Percentiles rank a stretch among this genome's conserved stretches.
These are phyloP conservation scores for Agaricales sp. DNA, from an alignment of 1,284 basidiomycete genomes.

Conservation along the genomic window DNA sequence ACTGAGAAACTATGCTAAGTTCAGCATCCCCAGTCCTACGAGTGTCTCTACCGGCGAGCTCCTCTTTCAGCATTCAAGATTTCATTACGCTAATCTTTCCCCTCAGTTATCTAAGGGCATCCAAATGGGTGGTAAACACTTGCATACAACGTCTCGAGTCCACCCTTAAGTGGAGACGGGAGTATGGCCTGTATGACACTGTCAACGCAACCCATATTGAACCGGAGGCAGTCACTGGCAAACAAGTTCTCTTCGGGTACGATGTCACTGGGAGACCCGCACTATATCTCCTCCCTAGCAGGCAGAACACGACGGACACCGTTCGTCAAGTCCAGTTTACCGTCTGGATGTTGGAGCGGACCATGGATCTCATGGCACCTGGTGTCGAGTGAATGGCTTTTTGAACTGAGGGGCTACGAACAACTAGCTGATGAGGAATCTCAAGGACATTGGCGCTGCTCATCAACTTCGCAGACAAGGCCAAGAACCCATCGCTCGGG, in stretches of 20 bases:
- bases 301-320: conserved; percentile 75
- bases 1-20: conserved; percentile 62
- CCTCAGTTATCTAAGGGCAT: conserved; percentile 54
- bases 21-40: conserved; percentile 7
- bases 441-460: conserved; percentile 60
- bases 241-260: conserved; percentile 68
- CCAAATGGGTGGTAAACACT: conserved; percentile 50
- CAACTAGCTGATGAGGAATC: conserved; percentile 3
- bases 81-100: not conserved
- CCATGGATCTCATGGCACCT: conserved; percentile 64
- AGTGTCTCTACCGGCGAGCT: not conserved
- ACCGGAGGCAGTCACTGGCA: conserved; percentile 68
- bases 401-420: not conserved
- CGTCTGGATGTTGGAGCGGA: conserved; percentile 66
- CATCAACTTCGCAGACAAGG: conserved; percentile 76
- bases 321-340: conserved; percentile 67
- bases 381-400: conserved; percentile 56
- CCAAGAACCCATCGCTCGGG: conserved; percentile 62
- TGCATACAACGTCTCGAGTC: conserved; percentile 51
- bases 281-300: conserved; percentile 72
- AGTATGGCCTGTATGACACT: conserved; percentile 55
- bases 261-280: conserved; percentile 60
- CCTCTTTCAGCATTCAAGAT: not conserved
- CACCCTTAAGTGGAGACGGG: conserved; percentile 67
- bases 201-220: conserved; percentile 52